phyloP scores from a whole-genome alignment of 305 asterid species.

The Rubia tinctorum region DNA sequence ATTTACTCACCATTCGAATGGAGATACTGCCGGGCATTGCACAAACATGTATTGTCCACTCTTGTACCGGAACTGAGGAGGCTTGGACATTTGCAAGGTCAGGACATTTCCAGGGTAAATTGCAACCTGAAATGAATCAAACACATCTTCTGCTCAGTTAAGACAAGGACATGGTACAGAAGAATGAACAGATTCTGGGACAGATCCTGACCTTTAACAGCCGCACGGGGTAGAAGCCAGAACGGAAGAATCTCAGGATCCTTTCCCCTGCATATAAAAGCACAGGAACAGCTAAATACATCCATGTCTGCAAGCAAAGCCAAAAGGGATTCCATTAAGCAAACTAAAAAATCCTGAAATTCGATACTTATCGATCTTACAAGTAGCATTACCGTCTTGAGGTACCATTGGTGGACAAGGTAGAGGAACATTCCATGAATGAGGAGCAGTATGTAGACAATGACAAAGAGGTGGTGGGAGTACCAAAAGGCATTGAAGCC shows the following conservation, averaged over 20 bases:
- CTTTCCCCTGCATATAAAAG: constrained; percentile 54
- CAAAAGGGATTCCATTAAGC: neutral
- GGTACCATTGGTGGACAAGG: constrained; percentile 51
- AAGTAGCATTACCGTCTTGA: constrained; percentile 39
- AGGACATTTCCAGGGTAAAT: constrained; percentile 60
- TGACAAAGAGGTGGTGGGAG: constrained; percentile 52
- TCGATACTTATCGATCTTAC: neutral
- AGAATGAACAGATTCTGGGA: neutral
- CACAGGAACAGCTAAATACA: constrained; percentile 55
- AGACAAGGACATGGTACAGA: neutral
- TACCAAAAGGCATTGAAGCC: constrained; percentile 71
- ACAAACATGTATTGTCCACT: constrained; percentile 71
- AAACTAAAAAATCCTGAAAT: neutral
- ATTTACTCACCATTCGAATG: constrained; percentile 48
- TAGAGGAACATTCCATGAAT: constrained; percentile 48
- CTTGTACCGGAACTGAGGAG: constrained; percentile 50
- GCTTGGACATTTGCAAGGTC: constrained; percentile 60
- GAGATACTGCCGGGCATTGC: constrained; percentile 58
- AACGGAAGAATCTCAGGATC: constrained; percentile 44
- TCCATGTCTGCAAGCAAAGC: constrained; percentile 49
- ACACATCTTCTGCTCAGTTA: neutral
- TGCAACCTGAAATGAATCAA: constrained; percentile 42
- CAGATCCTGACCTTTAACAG: constrained; percentile 37
- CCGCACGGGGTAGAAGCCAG: constrained; percentile 40
- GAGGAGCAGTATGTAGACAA: constrained; percentile 47